phyloP scores from a whole-genome alignment of 208 protist species.

The Crithidia mellificae region DNA sequence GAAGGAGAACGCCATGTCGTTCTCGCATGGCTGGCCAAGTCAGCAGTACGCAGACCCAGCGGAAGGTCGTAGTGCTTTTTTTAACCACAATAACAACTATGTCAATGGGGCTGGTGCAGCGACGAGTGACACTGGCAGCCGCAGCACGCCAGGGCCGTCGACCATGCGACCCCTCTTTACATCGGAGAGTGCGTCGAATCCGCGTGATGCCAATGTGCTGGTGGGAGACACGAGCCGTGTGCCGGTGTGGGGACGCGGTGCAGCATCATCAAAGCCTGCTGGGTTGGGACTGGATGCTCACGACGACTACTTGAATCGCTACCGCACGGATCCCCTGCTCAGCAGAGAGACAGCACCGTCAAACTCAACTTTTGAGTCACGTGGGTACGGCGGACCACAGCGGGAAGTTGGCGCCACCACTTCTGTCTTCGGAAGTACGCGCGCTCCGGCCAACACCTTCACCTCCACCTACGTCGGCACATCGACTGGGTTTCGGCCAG shows the following conservation, averaged over 20 bases:
- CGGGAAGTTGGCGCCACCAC: too few relatives aligned
- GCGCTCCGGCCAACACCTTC: background rate
- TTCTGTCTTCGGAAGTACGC: background rate
- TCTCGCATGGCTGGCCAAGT: background rate
- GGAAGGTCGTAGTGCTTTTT: background rate
- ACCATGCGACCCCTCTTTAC: slow-evolving; percentile 29
- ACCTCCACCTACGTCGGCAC: slow-evolving; percentile 22
- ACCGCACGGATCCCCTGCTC: background rate
- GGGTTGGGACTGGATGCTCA: background rate
- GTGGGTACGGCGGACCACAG: background rate
- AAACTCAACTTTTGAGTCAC: background rate
- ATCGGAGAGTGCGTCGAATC: slow-evolving; percentile 18
- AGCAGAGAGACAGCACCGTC: background rate
- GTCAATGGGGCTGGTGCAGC: too few relatives aligned
- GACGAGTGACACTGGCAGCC: slow-evolving; percentile 4
- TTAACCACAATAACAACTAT: too few relatives aligned
- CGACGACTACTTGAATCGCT: slow-evolving; percentile 6
- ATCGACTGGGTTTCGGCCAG: slow-evolving; percentile 1
- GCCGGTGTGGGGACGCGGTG: background rate
- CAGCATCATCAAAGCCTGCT: background rate
- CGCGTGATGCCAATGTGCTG: slow-evolving; percentile 17
- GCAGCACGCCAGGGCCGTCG: slow-evolving; percentile 11
- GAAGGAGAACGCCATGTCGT: background rate
- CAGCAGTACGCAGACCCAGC: slow-evolving; percentile 2
- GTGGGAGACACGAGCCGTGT: slow-evolving; percentile 17